Base-by-base conservation (phyloP, 371 early-diverging fungal species). In the Syncephalastrum sp. region DNA sequence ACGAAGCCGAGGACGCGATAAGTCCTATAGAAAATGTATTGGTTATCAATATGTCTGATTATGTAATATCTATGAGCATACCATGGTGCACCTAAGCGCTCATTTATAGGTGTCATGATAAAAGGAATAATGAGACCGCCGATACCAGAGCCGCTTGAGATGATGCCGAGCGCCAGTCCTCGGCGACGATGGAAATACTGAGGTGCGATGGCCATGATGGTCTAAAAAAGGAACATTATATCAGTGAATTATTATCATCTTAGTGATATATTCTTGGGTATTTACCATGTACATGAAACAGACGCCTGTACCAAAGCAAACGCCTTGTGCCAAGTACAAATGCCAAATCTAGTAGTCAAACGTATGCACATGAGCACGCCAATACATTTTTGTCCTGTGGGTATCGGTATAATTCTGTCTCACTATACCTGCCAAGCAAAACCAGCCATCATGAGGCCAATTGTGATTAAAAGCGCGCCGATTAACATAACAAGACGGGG, bases 141-240 rank as follows among this genome's bases (percentile, higher is more conserved):
- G 42, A 88, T 65, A 8, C 91, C 91, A n/a, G 82, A 74, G 3
- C 91, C 91, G 49, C 84, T 66, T 27, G 83, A 79, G 23, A 85
- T 81, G 3, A 91, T 72, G 7, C 91, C 92, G 0, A 83, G 78
- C 8, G 86, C 90, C 48, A 92, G 54, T 0, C 87, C 86, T 5
- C 89, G 79, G 25, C 65, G 57, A 15, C 72, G 70, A 16, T 55
- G 53, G 63, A 90, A 91, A 85, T 87, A 91, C 56, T 90, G 91
- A 0, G 86, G 58, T 1, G 82, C 70, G 27, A 83, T 62, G 14
- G 63, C 50, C 52, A 82, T 65, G 2, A 58, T 54, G 0, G 63
- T 62, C 67, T 66, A 46, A 38, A 33, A 33, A 25, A 16, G 33
- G 27, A 15, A 10, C 38, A 33, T 33, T 33, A 33, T 7, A 42